Conservation (phyloP, 1,284 basidiomycete genomes). For the Trichosporon inkin region DNA sequence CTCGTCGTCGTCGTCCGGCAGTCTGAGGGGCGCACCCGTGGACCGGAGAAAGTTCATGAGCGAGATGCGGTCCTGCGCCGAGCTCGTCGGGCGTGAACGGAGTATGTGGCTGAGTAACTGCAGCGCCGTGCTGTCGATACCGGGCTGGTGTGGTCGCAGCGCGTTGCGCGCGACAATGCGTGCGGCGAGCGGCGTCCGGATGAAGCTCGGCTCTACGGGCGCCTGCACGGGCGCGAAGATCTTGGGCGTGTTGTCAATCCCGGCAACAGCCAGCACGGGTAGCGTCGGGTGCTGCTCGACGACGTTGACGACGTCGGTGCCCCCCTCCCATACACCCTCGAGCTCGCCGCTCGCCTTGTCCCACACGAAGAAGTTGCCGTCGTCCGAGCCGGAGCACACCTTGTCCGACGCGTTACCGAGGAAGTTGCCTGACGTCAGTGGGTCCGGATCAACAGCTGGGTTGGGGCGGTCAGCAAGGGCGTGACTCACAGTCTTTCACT, state of each 20-base stretch:
- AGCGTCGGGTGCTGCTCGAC: conserved; percentile 76
- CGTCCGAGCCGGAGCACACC: conserved; percentile 82
- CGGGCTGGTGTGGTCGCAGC: background rate
- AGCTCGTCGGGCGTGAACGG: background rate
- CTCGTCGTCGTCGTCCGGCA: conserved; percentile 10
- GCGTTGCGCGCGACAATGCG: conserved; percentile 16
- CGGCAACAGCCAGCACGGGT: conserved; percentile 78
- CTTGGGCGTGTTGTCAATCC: conserved; percentile 85
- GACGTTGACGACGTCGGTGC: conserved; percentile 72
- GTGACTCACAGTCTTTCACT: conserved; percentile 75
- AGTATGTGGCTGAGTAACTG: conserved; percentile 14
- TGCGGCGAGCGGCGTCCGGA: conserved; percentile 7
- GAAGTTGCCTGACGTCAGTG: conserved; percentile 65
- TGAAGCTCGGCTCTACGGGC: conserved; percentile 5
- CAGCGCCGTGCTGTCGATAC: conserved; percentile 13
- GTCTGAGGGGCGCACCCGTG: conserved; percentile 3
- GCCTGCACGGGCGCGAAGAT: conserved; percentile 14
- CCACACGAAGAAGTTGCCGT: conserved; percentile 74
- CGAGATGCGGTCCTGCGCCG: background rate
- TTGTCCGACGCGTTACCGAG: conserved; percentile 71
- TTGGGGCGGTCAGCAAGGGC: too few relatives aligned
- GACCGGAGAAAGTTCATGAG: conserved; percentile 11
- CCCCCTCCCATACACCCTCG: conserved; percentile 76
- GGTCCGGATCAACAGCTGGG: background rate
- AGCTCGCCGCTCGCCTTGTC: conserved; percentile 63